Evolutionary conservation across 2,329 filamentous ascomycete species (phyloP), one percentile per base, ranked within the genome.

Genomic region (Nemania sp.): DNA sequence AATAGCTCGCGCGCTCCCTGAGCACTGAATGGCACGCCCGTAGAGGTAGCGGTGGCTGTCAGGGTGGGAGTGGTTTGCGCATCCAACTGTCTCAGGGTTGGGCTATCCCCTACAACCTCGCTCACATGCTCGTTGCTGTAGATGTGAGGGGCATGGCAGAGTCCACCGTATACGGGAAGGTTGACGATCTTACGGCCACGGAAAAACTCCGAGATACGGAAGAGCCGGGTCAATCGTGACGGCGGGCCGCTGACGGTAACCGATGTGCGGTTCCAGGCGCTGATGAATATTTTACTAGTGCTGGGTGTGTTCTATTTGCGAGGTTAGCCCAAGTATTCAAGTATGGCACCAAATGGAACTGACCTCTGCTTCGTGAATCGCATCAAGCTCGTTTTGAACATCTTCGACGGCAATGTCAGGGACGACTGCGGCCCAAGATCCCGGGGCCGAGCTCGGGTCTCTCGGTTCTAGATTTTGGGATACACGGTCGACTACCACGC

Each of bases 131-230:
- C 34, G 10, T 63, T 17, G 13, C 35, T 67, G 63, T 79, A 79
- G 15, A 80, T 67, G 59, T 80, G 77, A 0, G 57, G 45, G 15
- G 78, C 77, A 63, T 80, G 78, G 52, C 76, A 80, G 5, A 79
- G 65, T 1, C 72, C 70, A 2, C 64, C 72, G 37, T 74, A 77
- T 1, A 80, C 73, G 0, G 77, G 75, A 4, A 53, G 50, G 29
- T 12, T 42, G 37, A 34, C 13, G 10, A 39, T 42, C 35, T 53
- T 53, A n/a, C 35, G 50, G 35, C 15, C 50, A 29, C 35, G 50
- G 50, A 53, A 53, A 43, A 53, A 11, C 20, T 53, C 35, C n/a
- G 37, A 53, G 12, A 25, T 11, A 3, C 50, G 34, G 39, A 43
- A 42, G 25, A 53, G 34, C 5, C 13, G 17, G 5, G 6, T 42